Conservation (phyloP, 371 early-diverging fungal species). For the Mucor sp. region DNA sequence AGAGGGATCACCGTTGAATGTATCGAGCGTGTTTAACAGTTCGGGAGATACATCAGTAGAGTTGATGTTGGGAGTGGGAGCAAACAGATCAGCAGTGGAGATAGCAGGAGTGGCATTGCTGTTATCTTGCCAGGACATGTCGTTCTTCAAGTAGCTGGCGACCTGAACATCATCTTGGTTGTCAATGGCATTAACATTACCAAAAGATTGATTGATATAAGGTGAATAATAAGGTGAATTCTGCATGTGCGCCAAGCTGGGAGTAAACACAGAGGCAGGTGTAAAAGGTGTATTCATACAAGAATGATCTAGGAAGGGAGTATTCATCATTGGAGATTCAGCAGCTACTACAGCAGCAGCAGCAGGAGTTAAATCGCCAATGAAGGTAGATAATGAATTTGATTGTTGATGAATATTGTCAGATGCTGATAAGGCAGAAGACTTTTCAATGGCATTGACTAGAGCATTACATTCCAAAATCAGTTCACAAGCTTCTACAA, state of each 20-base stretch:
- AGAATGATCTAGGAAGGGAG: constrained; percentile 37
- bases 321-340: constrained; percentile 37
- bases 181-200: neutral
- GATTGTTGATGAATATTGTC: neutral
- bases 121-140: constrained; percentile 12
- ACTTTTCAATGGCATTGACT: constrained; percentile 7
- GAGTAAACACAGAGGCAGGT: constrained; percentile 38
- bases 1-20: constrained; percentile 23
- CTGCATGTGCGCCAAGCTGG: constrained; percentile 16
- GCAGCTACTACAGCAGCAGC: constrained; percentile 28
- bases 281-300: constrained; percentile 39
- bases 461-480: constrained; percentile 8
- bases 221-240: constrained; percentile 15
- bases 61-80: neutral
- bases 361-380: constrained; percentile 28
- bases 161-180: constrained; percentile 26
- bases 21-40: neutral
- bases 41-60: neutral
- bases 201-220: constrained; percentile 11
- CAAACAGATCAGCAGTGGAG: neutral
- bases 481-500: constrained; percentile 29
- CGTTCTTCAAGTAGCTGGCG: constrained; percentile 29
- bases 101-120: neutral
- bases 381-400: constrained; percentile 11
- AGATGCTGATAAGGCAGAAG: neutral